Evolutionary conservation across 768 basidiomycete genomes (phyloP).

Genomic region (Mrakia blollopis): DNA sequence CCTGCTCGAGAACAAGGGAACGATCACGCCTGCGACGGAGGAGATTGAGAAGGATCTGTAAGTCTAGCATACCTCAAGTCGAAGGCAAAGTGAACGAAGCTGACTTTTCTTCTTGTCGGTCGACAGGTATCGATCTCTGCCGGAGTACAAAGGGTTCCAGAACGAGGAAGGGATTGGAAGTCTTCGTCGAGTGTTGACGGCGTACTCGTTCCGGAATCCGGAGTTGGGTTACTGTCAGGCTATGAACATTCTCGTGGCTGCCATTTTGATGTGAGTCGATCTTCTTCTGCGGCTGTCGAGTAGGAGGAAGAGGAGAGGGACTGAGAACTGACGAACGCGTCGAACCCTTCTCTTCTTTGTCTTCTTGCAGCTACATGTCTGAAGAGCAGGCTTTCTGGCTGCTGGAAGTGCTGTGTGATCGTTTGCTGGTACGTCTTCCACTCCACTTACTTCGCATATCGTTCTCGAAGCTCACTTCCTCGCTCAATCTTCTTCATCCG

Average conservation of each 20-base stretch:
- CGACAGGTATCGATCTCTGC: constrained; percentile 76
- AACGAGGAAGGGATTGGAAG: constrained; percentile 76
- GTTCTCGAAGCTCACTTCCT: background rate
- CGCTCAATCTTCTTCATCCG: too few species aligned
- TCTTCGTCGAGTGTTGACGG: constrained; percentile 82
- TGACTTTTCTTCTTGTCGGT: background rate
- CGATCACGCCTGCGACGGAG: constrained; percentile 64
- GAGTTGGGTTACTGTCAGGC: constrained; percentile 73
- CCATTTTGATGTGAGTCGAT: constrained; percentile 40
- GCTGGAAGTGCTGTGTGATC: constrained; percentile 86
- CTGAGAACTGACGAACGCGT: background rate
- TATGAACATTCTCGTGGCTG: constrained; percentile 86
- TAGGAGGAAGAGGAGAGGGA: background rate
- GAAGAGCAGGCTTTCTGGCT: constrained; percentile 94
- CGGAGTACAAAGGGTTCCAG: constrained; percentile 96
- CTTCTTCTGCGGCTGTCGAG: background rate
- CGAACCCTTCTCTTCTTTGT: background rate
- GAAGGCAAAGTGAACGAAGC: background rate
- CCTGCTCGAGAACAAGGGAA: constrained; percentile 68
- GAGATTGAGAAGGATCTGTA: constrained; percentile 99
- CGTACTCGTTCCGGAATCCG: constrained; percentile 92
- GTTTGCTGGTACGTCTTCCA: constrained; percentile 93
- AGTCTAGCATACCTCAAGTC: constrained; percentile 17
- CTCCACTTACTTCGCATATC: constrained; percentile 41
- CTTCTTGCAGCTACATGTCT: constrained; percentile 75